Base-by-base conservation (phyloP, 495 filamentous ascomycete genomes). In the Talaromyces stipitatus region DNA sequence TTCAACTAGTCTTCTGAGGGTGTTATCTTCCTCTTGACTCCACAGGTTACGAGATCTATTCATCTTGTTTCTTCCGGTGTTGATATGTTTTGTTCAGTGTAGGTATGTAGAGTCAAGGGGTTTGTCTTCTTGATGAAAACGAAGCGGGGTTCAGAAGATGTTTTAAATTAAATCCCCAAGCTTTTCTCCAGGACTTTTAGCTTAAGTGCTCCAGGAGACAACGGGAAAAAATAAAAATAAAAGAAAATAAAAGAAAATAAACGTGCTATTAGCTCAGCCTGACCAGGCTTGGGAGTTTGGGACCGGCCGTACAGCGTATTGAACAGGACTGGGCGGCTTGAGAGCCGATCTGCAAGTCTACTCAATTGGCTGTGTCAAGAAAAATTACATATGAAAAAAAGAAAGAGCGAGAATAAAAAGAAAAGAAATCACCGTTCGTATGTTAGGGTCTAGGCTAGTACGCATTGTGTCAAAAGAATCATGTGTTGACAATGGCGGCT, bases 41-140 rank as follows among this genome's bases (percentile, higher is more conserved):
- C 54, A 55, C 54, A 55, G 36, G 20, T 55, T 55, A 14, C 54
- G 54, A 29, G 54, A 55, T 27, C 54, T 23, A 46, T 41, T 45
- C 24, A 28, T 45, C 29, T 14, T 54, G 16, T 12, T 14, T 12
- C 28, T 8, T 22, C 20, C 16, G 10, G 4, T 54, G 28, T 23
- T 29, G 27, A 18, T 48, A 20, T 48, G 3, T 14, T 4, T 41
- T 18, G 36, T 36, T 36, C 32, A 36, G 36, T 41, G 36, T 18
- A 16, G 18, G 36, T n/a, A n/a, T n/a, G n/a, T 41, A 41, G 10
- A 36, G n/a, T 41, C 36, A n/a, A n/a, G n/a, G n/a, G n/a, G n/a
- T n/a, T n/a, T n/a, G n/a, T n/a, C n/a, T n/a, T n/a, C n/a, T n/a
- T 52, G 28, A 22, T 26, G 22, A 32, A 11, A 23, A 51, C 7